Evolutionary conservation across 177 flowering plant genomes (phyloP), one percentile per base, ranked within the genome.

Genomic region (Vitis hybrid): DNA sequence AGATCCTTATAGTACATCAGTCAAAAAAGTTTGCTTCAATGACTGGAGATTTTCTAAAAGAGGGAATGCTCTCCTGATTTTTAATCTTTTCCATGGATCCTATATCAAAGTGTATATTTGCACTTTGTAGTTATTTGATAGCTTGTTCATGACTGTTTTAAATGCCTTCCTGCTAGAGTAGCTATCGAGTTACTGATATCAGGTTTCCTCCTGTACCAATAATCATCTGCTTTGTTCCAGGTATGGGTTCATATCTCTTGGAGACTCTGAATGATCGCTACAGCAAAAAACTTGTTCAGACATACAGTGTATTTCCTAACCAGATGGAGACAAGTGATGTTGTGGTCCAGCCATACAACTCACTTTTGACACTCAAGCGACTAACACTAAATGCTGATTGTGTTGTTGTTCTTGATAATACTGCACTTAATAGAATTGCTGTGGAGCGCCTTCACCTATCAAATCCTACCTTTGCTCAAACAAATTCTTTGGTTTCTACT

Each of bases 241-340:
- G 99, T 56, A 93, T 93, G 98, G 99, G 99, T 64, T 96, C 99
- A 51, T 96, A 96, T 83, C 79, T 96, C 60, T 77, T 96, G 89
- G 99, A 96, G 80, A 85, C 97, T 72, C 78, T 96, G 74, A 96
- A 96, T 90, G 99, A 96, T 78, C 98, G 98, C 65, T 93, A 96
- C 78, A 93, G 98, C 85, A 96, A 96, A 84, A 96, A 96, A 71
- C 90, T 96, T 77, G 95, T 96, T 69, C 99, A 96, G 84, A 96
- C 98, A 67, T 96, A 96, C 72, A 96, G 99, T 78, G 99, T 96
- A 3, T 96, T 96, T 74, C 99, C 99, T 19, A 96, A 92, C 75
- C 99, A 96, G 84, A 90, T 88, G 93, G 99, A 96, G 84, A 93
- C 93, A 52, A 96, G 99, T 86, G 98, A 96, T 84, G 98, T 94